A percentile compares a stretch with the other conserved stretches of the same genome.
Evolutionary conservation across 331 rosid genomes (phyloP).

Genomic region (Malus hybrid): DNA sequence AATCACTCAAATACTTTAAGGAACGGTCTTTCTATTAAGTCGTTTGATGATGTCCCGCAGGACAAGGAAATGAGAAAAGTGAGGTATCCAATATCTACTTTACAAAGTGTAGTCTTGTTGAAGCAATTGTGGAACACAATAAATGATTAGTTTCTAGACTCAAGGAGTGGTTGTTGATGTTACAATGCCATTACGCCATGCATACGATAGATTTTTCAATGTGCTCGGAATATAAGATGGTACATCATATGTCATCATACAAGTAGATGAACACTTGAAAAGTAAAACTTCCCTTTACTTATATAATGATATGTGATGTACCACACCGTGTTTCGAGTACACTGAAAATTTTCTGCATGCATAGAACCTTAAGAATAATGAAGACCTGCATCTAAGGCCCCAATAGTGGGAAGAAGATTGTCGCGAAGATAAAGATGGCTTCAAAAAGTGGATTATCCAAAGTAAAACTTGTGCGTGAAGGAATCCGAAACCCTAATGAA

Average conservation of each 20-base stretch:
- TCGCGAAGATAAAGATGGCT: slow-evolving; percentile 7
- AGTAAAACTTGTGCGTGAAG: slow-evolving; percentile 12
- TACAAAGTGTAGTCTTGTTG: slow-evolving; percentile 1
- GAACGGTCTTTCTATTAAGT: neutral
- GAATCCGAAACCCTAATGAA: slow-evolving; percentile 4
- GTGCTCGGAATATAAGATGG: too few relatives aligned
- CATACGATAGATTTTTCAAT: too few relatives aligned
- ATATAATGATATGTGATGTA: too few relatives aligned
- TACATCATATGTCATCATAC: too few relatives aligned
- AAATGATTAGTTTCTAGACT: neutral
- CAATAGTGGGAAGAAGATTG: neutral
- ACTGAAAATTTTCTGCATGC: neutral
- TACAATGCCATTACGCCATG: neutral
- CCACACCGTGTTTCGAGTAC: too few relatives aligned
- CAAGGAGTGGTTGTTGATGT: neutral
- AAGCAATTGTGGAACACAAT: neutral
- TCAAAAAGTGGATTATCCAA: neutral
- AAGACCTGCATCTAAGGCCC: neutral
- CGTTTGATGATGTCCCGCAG: neutral
- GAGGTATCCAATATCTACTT: slow-evolving; percentile 13
- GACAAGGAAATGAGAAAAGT: neutral
- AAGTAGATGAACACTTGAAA: too few relatives aligned
- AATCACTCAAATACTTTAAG: neutral
- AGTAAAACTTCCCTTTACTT: too few relatives aligned
- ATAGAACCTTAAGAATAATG: neutral